Conservation (phyloP, 1,284 basidiomycete genomes). For the Blastosporella zonata region DNA sequence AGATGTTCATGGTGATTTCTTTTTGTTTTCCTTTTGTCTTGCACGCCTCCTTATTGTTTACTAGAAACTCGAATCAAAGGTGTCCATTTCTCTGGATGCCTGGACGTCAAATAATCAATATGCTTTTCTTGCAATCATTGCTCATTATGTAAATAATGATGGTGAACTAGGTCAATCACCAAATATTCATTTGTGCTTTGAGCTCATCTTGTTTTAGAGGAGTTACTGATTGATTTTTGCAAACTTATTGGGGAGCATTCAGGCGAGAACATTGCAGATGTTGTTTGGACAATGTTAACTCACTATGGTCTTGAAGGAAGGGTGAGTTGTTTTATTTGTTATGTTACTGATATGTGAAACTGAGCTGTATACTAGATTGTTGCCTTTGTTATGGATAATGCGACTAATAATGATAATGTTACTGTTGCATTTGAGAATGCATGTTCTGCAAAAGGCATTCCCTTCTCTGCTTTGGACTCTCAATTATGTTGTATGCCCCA, state of each 20-base stretch:
- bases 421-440: conserved; percentile 10
- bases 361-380: conserved; percentile 10
- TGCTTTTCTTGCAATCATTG: conserved; percentile 32
- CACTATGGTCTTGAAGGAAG: conserved; percentile 1
- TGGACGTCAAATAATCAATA: conserved; percentile 19
- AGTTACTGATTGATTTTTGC: conserved; percentile 27
- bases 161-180: conserved; percentile 21
- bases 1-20: conserved; percentile 23
- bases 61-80: conserved; percentile 21
- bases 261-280: conserved; percentile 20
- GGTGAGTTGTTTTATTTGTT: not conserved
- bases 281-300: conserved; percentile 17
- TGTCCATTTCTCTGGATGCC: conserved; percentile 30
- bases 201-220: conserved; percentile 21
- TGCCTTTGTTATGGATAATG: conserved; percentile 21
- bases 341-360: not conserved
- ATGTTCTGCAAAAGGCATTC: conserved; percentile 4
- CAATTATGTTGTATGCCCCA: conserved; percentile 22
- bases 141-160: conserved; percentile 28
- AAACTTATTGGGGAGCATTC: conserved; percentile 20
- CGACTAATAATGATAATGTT: conserved; percentile 21
- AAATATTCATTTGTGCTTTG: not conserved
- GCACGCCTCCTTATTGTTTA: no score
- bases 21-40: conserved; percentile 1
- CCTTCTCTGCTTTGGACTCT: conserved; percentile 11